phyloP scores from a whole-genome alignment of 495 filamentous ascomycete genomes.

The Thozetella sp. region DNA sequence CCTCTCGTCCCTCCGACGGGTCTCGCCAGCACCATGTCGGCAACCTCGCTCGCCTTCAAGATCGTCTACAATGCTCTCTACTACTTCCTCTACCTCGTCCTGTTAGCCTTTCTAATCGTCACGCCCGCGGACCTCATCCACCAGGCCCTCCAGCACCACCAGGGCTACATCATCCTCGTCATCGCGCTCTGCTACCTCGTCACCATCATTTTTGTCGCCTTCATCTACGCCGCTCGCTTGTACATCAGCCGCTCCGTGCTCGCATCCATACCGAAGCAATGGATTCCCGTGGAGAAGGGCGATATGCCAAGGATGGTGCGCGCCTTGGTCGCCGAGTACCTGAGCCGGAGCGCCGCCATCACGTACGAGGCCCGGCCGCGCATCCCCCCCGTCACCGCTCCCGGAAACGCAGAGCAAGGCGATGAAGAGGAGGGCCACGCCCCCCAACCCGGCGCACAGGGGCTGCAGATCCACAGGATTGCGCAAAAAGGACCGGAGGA shows the following conservation, averaged over 20 bases:
- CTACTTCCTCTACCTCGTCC: constrained; percentile 72
- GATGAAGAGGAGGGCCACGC: constrained; percentile 45
- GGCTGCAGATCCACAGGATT: constrained; percentile 20
- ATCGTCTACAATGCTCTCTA: constrained; percentile 84
- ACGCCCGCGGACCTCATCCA: constrained; percentile 84
- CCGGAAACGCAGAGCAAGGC: constrained; percentile 10
- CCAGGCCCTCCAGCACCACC: constrained; percentile 65
- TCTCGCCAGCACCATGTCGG: constrained; percentile 25
- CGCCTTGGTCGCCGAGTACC: constrained; percentile 69
- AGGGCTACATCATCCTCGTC: constrained; percentile 82
- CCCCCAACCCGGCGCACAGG: constrained; percentile 50
- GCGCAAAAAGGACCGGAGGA: constrained; percentile 21
- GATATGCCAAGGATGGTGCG: constrained; percentile 73
- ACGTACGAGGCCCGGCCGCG: constrained; percentile 78
- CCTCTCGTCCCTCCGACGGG: too few species aligned
- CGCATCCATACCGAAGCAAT: constrained; percentile 78
- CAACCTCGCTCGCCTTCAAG: constrained; percentile 55
- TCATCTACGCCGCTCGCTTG: constrained; percentile 86
- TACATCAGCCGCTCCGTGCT: constrained; percentile 82
- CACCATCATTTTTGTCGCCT: constrained; percentile 67
- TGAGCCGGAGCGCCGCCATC: constrained; percentile 77
- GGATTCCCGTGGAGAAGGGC: constrained; percentile 80
- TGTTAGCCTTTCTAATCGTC: constrained; percentile 72
- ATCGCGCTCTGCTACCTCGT: constrained; percentile 78
- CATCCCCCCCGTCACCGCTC: constrained; percentile 31